Conservation (phyloP, 1,139 yeast species). For the Ashbya aceris region DNA sequence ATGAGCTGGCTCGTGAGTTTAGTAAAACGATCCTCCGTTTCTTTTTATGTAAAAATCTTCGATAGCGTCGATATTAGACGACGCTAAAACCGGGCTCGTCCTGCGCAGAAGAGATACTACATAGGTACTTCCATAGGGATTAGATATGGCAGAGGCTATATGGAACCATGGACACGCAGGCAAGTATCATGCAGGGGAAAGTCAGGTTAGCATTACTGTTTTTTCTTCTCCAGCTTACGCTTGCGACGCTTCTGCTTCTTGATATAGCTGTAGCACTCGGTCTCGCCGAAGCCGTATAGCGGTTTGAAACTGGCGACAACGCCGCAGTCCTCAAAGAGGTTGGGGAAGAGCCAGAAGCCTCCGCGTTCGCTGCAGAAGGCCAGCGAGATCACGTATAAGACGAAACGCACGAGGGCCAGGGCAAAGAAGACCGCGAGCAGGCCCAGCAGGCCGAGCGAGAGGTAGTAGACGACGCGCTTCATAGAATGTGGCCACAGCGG, state of each 20-base stretch:
- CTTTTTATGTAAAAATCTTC: too few relatives aligned
- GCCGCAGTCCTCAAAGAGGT: slow-evolving; percentile 91
- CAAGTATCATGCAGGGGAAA: neutral
- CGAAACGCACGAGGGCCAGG: slow-evolving; percentile 69
- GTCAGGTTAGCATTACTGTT: slow-evolving; percentile 2
- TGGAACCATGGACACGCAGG: neutral
- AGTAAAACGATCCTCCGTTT: too few relatives aligned
- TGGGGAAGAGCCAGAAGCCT: slow-evolving; percentile 93
- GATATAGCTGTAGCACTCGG: slow-evolving; percentile 27
- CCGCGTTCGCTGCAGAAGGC: slow-evolving; percentile 51
- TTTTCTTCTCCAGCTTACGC: slow-evolving; percentile 23
- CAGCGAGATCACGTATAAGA: slow-evolving; percentile 47
- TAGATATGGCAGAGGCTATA: neutral
- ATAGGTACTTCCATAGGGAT: neutral
- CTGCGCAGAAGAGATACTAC: neutral
- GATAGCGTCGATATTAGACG: neutral
- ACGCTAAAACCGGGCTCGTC: neutral
- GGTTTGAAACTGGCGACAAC: slow-evolving; percentile 89
- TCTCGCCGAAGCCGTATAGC: slow-evolving; percentile 73
- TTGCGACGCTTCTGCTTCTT: slow-evolving; percentile 30
- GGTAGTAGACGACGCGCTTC: slow-evolving; percentile 87
- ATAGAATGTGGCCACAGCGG: slow-evolving; percentile 93
- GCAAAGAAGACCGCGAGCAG: slow-evolving; percentile 67
- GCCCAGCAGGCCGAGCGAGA: slow-evolving; percentile 70
- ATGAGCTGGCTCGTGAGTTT: too few relatives aligned